phyloP scores from a whole-genome alignment of 78 protist genomes.

The Dictyostelium discoideum region dicty_2.7 NC_007091.3:2110001-2110500 shows the following conservation, averaged over 20 bases:
- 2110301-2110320: slow-evolving; percentile 58
- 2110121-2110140: slow-evolving; percentile 1
- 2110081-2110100: neutral
- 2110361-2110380: slow-evolving; percentile 75
- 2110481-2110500: too few relatives aligned
- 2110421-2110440: slow-evolving; percentile 50
- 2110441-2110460: neutral
- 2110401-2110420: slow-evolving; percentile 64
- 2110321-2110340: slow-evolving; percentile 75
- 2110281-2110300: slow-evolving; percentile 66
- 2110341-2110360: slow-evolving; percentile 66
- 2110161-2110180: neutral
- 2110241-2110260: neutral
- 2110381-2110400: slow-evolving; percentile 46
- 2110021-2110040: neutral
- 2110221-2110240: neutral
- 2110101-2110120: neutral
- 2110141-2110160: neutral
- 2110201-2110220: neutral
- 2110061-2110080: neutral
- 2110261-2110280: slow-evolving; percentile 46
- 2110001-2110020: too few relatives aligned
- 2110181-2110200: neutral
- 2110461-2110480: too few relatives aligned
- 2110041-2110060: neutral